Percentiles rank a stretch among this genome's conserved stretches.
Evolutionary conservation across 1,139 yeast genomes (phyloP).

Genomic region (Pichia norvegensis): DNA sequence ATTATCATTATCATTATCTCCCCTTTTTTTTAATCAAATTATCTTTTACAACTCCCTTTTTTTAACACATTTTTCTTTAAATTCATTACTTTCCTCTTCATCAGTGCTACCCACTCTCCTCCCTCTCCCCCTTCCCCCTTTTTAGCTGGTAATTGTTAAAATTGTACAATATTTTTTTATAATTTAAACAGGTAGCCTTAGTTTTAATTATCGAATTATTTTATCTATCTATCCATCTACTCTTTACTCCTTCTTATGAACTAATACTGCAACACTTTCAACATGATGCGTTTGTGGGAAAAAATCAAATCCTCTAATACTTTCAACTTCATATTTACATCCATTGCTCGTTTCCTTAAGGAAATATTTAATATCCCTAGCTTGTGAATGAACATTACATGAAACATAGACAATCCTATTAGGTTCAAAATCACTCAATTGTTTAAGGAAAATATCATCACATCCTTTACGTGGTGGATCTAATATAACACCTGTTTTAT

Average conservation of each 20-base stretch:
- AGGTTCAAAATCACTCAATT: conserved; percentile 74
- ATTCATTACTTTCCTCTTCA: background rate
- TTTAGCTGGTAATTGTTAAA: background rate
- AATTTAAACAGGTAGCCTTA: background rate
- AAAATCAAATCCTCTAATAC: conserved; percentile 89
- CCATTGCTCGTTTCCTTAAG: conserved; percentile 62
- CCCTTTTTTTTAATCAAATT: background rate
- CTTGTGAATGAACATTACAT: conserved; percentile 97
- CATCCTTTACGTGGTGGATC: conserved; percentile 99
- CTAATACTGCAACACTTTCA: conserved; percentile 84
- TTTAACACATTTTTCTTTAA: background rate
- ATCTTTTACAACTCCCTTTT: background rate
- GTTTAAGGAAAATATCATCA: conserved; percentile 78
- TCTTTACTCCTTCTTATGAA: conserved; percentile 10
- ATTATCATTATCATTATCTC: too few relatives aligned
- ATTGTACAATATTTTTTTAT: background rate
- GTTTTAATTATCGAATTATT: too few relatives aligned
- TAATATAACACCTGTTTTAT: conserved; percentile 76
- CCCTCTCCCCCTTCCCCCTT: background rate
- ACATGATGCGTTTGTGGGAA: conserved; percentile 98
- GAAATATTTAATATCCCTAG: conserved; percentile 84
- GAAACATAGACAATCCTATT: conserved; percentile 85
- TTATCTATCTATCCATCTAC: background rate
- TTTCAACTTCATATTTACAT: conserved; percentile 56
- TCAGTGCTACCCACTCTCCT: background rate